Base-by-base conservation (phyloP, 805 yeast species). In the Maudiozyma barnettii region DNA sequence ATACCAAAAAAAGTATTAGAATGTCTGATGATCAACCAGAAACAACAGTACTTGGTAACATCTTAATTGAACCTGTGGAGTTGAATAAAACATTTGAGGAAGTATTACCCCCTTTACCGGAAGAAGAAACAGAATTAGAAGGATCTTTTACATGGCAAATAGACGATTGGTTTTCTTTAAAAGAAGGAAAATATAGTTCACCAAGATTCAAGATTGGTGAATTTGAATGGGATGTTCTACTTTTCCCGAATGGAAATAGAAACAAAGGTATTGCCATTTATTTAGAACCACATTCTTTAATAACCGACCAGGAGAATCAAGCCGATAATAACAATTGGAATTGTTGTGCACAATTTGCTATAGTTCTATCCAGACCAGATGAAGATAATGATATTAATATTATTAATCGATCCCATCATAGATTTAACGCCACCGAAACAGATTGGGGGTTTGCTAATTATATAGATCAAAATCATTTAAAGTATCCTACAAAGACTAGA, bases 371-470 rank as follows among this genome's bases (percentile, higher is more conserved):
- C 78, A 84, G 84, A 59, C 95, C 96, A 1, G 69, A 56, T 2
- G 56, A 71, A 5, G 77, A 81, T 58, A 84, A 90, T 0, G 63
- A 72, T 4, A 68, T 77, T n/a, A 80, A 76, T 59, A 69, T 78
- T 22, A 66, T 75, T 12, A 82, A 79, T 56, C 74, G 76, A 7
- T 83, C 96, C 0, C 77, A 78, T 49, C 96, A 89, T 61, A 71
- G 99, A 51, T 93, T 87, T 67, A 78, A 74, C 53, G 72, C 79
- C 9, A 69, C 73, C 42, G 95, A 86, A 47, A 77, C 86, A 1
- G 99, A 93, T 64, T 93, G 99, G 99, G 99, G 99, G 23, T 93
- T 93, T 65, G 77, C 90, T 9, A 81, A 81, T 49, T 81, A 88
- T 56, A 68, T 80, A 18, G 91, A 84, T 47, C 57, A 77, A 29